Base-by-base conservation (phyloP, 805 yeast genomes). In the Lipomyces anomalus region DNA sequence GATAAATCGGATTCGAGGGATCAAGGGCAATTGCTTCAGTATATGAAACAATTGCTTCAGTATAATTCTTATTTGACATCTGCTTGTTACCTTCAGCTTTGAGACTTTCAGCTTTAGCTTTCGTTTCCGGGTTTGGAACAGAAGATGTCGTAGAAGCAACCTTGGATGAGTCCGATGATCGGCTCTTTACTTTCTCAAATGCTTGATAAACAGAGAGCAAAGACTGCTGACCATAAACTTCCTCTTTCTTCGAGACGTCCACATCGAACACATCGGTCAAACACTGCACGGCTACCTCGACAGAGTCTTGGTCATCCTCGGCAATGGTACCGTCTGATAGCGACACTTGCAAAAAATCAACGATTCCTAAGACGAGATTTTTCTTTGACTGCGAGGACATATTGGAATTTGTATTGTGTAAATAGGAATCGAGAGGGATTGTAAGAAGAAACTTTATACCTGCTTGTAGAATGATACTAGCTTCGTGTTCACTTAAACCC, bases 71-170 rank as follows among this genome's bases (percentile, higher is more conserved):
- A 43, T 71, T 69, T 18, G 95, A 87, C 87, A 92, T 84, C 35
- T 84, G 84, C 63, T 79, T 78, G 75, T 92, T 92, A 52, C 98
- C 98, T 63, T 84, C 85, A 23, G 78, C 67, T 69, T 92, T 92
- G 58, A 84, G 70, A 9, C 72, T 75, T 60, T 90, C 96, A n/a
- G 97, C 97, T 57, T 76, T 72, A 44, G 77, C 80, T 48, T 76
- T 84, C 47, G 72, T 80, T 6, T 67, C 72, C 42, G 66, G 67
- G 35, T 68, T 43, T 6, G 59, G 38, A 7, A 60, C 42, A 18
- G 65, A 52, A 4, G 66, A 48, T 4, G 64, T 48, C 4, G 59
- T 50, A n/a, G 63, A 38, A 16, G 64, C 47, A 7, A 63, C 37
- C 20, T 54, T n/a, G 33, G 51, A 17, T 11, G 57, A 43, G 5